Evolutionary conservation across 495 filamentous ascomycete species (phyloP), one percentile per base, ranked within the genome.

Genomic region (Penicillium canariense): DNA sequence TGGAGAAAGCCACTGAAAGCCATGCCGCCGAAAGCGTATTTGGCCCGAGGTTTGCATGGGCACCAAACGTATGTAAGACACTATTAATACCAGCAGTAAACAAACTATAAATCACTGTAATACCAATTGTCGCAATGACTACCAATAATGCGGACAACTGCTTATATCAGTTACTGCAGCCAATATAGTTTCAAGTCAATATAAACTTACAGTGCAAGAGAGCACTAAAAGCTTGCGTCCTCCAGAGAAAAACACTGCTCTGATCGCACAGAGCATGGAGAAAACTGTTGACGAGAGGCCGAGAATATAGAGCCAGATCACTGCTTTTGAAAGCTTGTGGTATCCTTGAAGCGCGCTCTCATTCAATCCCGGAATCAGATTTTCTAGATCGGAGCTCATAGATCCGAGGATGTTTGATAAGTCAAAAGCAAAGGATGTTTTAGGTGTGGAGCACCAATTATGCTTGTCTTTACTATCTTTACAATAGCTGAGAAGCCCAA

Each of bases 51-150:
- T 20, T 43, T 10, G 39, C 39, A 14, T 43, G 17, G 25, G 25
- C 39, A 11, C 39, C 39, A 20, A 43, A 43, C 22, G 10, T 20
- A 10, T 43, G 22, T 5, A 43, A 20, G 25, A 43, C 39, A 20
- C 17, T 20, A 11, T 43, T 17, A 43, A 43, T 43, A 22, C 17
- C 39, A 22, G 39, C 20, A 7, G 22, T 25, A 17, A 43, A 22
- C 10, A 20, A 22, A 20, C 22, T 20, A 20, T 43, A 43, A 43
- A 43, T 43, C 39, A 43, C 39, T 43, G 18, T 43, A 43, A 17
- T 43, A 43, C 39, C 39, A 43, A 43, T 20, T 43, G 39, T 20
- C 22, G 39, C 39, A 20, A n/a, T n/a, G n/a, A n/a, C n/a, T n/a
- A n/a, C 39, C 39, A 17, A 43, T 25, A 43, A 43, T 20, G 39